These are phyloP conservation scores for Xylaria multiplex DNA, from an alignment of 2,329 filamentous ascomycete genomes.

Conservation along the genomic window DNA sequence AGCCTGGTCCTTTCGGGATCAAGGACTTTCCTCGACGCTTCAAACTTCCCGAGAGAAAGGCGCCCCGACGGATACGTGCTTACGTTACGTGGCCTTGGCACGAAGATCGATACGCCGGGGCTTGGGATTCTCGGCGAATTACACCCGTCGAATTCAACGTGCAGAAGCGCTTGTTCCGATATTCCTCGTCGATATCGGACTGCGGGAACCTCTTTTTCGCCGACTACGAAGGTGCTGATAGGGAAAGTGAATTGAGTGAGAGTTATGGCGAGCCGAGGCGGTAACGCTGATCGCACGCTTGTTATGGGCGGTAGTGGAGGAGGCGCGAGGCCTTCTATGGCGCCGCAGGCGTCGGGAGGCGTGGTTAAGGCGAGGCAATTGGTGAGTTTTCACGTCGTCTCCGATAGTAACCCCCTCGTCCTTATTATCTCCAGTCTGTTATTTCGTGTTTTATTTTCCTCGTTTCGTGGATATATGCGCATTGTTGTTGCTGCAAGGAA, in stretches of 20 bases:
- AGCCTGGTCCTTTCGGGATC: background rate
- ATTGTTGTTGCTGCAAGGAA: background rate
- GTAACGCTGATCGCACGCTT: constrained; percentile 40
- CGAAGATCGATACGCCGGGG: constrained; percentile 15
- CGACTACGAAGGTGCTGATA: background rate
- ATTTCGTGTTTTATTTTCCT: background rate
- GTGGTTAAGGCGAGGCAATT: constrained; percentile 62
- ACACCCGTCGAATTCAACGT: constrained; percentile 3
- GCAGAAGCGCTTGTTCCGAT: constrained; percentile 21
- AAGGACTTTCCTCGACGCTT: constrained; percentile 11
- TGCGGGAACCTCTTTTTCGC: background rate
- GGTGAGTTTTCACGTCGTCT: constrained; percentile 48
- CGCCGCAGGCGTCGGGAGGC: constrained; percentile 53
- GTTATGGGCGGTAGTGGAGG: constrained; percentile 40
- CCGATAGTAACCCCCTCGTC: background rate
- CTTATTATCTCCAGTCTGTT: background rate
- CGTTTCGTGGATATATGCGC: background rate
- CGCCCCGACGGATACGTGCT: constrained; percentile 29
- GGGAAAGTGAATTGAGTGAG: constrained; percentile 2
- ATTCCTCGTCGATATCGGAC: background rate
- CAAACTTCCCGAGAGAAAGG: constrained; percentile 14
- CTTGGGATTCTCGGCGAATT: constrained; percentile 12
- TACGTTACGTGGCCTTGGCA: constrained; percentile 16
- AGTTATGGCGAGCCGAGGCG: constrained; percentile 39
- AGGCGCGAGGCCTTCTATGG: constrained; percentile 50